Evolutionary conservation across 352 stramenopile genomes (phyloP), one percentile per base, ranked within the genome.

Genomic region (Globisporangium middletonii): DNA sequence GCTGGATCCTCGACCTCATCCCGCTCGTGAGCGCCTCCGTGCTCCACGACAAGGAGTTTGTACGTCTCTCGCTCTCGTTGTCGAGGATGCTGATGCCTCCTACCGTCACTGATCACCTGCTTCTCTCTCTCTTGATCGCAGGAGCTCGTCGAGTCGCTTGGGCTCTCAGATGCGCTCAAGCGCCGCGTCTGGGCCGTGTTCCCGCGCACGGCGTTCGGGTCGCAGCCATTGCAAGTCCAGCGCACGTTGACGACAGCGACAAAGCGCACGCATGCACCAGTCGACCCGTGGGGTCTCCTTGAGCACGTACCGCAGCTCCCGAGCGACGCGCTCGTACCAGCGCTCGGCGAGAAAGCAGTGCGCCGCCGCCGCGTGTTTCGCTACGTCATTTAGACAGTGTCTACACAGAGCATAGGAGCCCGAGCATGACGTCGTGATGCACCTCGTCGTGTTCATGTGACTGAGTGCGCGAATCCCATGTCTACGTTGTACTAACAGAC

Each of bases 1-100:
- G 76, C 57, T 95, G 85, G 85, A 93, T 93, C 53, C 55, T 95
- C 48, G 85, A 95, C 63, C 65, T 95, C 57, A 86, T 95, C 60
- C 83, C 83, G 16, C 64, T 88, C 45, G 69, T 93, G 47, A 86
- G 83, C 53, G 78, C 77, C 2, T 88, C 79, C 2, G 75, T 93
- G 11, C 72, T 90, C 6, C 75, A 90, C 26, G 75, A 86, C 48
- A 81, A 84, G 44, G 79, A 89, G 67, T 88, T 80, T 51, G 83
- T 93, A 79, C 47, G 83, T 86, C 27, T 30, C 1, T 48, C 23
- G 23, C 23, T 23, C 23, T 23, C 23, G 23, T 23, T 23, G 23
- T 23, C 23, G 23, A 23, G 23, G 23, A 23, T 23, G 23, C 23
- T 23, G 23, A 23, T 23, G 23, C 23, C 23, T 23, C 23, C 23